Base-by-base conservation (phyloP, 805 yeast species). In the Debaryomyces tyrocola region DNA sequence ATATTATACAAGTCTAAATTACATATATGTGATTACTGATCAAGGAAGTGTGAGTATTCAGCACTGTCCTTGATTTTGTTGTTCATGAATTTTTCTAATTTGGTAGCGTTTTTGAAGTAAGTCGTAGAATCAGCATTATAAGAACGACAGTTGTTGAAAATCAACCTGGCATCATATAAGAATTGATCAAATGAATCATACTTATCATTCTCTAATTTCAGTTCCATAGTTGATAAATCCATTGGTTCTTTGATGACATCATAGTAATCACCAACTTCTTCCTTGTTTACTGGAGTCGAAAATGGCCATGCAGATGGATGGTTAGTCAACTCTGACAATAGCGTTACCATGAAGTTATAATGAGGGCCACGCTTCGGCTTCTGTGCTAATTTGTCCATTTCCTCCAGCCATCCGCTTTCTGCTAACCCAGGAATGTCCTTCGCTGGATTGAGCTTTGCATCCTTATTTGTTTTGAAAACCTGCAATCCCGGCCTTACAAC, bases 221-320 rank as follows among this genome's bases (percentile, higher is more conserved):
- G 84, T 61, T 94, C 98, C 96, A 94, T 94, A 0, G 97, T 90
- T 37, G 94, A 83, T 46, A 94, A 73, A 63, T 94, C 99, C 99
- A 94, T 94, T 6, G 99, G 99, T 63, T 94, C 97, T 61, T 90
- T 90, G 53, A 94, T 92, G 24, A 94, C 94, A 54, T 90, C 96
- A 66, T 92, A 94, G 62, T 94, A 94, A 67, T 94, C 99, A 1
- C 95, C 90, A 9, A 94, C 99, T 62, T 94, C 99, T 35, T 89
- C 95, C 61, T 80, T 83, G 63, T 87, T 89, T 11, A 94, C 99
- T 2, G 99, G 96, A 45, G 83, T 86, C 39, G 90, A 82, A 67
- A 94, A 94, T 33, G 99, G 99, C 99, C 99, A 94, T 21, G 97
- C 92, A 4, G 96, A 88, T 0, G 98, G 95, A 66, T 94, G 96